Evolutionary conservation across 1,139 yeast species (phyloP).

Genomic region (Kurtzmaniella quercitrusa): DNA sequence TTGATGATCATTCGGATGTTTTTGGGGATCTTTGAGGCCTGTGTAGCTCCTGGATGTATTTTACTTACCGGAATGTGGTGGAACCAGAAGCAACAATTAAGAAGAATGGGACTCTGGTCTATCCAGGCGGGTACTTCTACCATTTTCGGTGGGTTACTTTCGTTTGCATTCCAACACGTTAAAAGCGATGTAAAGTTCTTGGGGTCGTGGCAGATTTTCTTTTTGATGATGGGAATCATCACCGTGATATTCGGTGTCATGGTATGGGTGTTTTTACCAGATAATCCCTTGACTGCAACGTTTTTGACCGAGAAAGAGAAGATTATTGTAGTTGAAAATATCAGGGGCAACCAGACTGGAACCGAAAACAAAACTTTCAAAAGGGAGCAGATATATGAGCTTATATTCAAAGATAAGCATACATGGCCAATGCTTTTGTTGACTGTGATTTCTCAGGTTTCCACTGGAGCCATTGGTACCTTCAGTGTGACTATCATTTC

Average conservation of each 20-base stretch:
- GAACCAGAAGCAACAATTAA: constrained; percentile 32
- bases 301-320: constrained; percentile 28
- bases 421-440: constrained; percentile 35
- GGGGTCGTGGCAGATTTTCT: constrained; percentile 37
- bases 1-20: constrained; percentile 39
- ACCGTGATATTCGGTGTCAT: constrained; percentile 29
- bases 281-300: constrained; percentile 26
- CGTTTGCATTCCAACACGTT: constrained; percentile 41
- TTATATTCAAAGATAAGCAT: constrained; percentile 25
- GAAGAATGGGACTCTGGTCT: constrained; percentile 34
- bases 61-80: constrained; percentile 42
- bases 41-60: constrained; percentile 43
- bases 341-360: constrained; percentile 28
- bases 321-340: constrained; percentile 23
- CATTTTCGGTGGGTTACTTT: constrained; percentile 36
- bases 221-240: constrained; percentile 32
- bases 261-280: constrained; percentile 26
- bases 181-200: constrained; percentile 15
- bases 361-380: constrained; percentile 18
- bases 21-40: constrained; percentile 38
- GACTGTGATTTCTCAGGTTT: constrained; percentile 33
- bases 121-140: constrained; percentile 38
- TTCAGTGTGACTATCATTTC: constrained; percentile 38
- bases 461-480: constrained; percentile 38
- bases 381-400: constrained; percentile 23